Percentiles rank a stretch among this genome's conserved stretches.
Conservation (phyloP, 805 yeast species). For the Metschnikowia chrysomelidarum region DNA sequence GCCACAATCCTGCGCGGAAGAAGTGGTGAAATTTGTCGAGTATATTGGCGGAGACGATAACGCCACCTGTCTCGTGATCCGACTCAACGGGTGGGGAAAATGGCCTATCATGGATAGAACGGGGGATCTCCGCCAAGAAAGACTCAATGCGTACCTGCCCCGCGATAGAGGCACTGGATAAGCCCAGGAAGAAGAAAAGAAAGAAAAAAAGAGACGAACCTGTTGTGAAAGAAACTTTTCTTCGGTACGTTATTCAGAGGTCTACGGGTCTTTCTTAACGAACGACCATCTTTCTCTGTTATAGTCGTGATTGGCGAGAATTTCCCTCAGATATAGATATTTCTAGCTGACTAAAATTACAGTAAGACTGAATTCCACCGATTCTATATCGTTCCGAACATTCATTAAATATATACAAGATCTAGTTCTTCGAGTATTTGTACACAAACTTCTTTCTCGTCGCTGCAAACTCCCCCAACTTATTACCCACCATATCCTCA, state of each 20-base stretch:
- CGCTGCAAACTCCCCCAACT: conserved; percentile 92
- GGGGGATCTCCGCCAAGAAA: conserved; percentile 74
- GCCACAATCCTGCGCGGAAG: conserved; percentile 84
- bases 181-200: background rate
- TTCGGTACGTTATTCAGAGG: no score
- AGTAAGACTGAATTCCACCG: no score
- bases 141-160: conserved; percentile 48
- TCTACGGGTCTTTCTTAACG: no score
- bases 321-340: no score
- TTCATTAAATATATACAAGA: conserved; percentile 13
- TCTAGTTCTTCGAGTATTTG: conserved; percentile 69
- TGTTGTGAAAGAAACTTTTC: no score
- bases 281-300: no score
- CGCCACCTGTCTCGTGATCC: conserved; percentile 84
- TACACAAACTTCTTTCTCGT: conserved; percentile 87
- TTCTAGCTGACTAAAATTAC: no score
- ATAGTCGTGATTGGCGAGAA: no score
- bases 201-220: background rate
- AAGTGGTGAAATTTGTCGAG: conserved; percentile 78
- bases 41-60: conserved; percentile 92
- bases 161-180: conserved; percentile 22
- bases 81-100: conserved; percentile 88
- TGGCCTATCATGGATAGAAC: conserved; percentile 88
- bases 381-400: conserved; percentile 1
- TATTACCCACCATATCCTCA: conserved; percentile 96